Base-by-base conservation (phyloP, 2,329 filamentous ascomycete species). In the Didymella pinodella region DNA sequence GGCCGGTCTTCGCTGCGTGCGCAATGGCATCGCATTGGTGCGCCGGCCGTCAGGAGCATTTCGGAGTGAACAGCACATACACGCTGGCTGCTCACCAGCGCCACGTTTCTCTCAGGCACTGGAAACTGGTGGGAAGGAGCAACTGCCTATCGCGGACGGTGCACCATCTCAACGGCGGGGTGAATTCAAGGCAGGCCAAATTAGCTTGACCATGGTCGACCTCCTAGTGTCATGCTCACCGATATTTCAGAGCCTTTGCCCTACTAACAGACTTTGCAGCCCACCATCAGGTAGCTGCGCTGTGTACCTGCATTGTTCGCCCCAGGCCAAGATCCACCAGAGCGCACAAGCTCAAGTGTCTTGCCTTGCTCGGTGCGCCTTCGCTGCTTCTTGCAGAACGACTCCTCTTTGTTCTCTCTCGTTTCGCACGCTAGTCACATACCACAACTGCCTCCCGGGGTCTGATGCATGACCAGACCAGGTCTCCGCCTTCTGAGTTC, bases 381-480 rank as follows among this genome's bases (percentile, higher is more conserved):
- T 45, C 57, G 44, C 60, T 64, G 61, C 56, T 48, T 56, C 59
- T 72, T 59, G 64, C 70, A 67, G 66, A 68, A 62, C 62, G 51
- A 57, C 62, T 58, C 57, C 60, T 66, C 66, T 65, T 68, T 66
- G 63, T 65, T 65, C 61, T 64, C 54, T 64, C 63, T 64, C 54
- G 54, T 59, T 60, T 61, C 38, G 64, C 61, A 59, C 64, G 63
- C 69, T 69, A 68, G 64, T 67, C 59, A 63, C 68, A 69, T 70
- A 72, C 70, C 67, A 68, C 65, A 65, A 52, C 62, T 69, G 43
- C 32, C 57, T 63, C 62, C 65, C 59, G 54, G 65, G 62, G 54
- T 61, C 54, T 63, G 63, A 64, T 72, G 71, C 73, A 75, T 77
- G 73, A 75, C 73, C 53, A 61, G 73, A 75, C 73, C 53, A 61